Evolutionary conservation across 345 rosid species (phyloP).

Genomic region (Mallotus nudiflorus): DNA sequence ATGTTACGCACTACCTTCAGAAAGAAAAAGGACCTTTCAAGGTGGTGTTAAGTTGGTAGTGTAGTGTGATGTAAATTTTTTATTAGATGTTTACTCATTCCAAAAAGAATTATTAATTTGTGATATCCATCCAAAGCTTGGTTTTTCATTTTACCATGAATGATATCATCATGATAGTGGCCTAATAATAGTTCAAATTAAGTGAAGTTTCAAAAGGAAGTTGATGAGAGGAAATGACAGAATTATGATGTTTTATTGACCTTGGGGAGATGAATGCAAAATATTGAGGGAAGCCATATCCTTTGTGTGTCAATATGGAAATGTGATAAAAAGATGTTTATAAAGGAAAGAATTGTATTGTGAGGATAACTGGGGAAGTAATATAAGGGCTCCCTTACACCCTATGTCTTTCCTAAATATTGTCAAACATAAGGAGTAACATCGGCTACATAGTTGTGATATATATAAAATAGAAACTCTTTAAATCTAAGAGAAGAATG

Average conservation of each 20-base stretch:
- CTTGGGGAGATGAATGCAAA: too few relatives aligned
- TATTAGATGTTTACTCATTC: background rate
- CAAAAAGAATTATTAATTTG: background rate
- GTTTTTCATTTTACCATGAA: background rate
- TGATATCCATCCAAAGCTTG: background rate
- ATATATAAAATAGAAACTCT: background rate
- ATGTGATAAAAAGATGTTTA: too few relatives aligned
- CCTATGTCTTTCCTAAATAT: too few relatives aligned
- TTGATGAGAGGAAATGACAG: background rate
- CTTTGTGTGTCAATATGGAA: too few relatives aligned
- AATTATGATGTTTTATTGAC: too few relatives aligned
- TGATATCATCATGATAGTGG: background rate
- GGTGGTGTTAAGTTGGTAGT: constrained; percentile 44
- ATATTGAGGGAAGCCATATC: too few relatives aligned
- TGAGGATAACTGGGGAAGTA: too few relatives aligned
- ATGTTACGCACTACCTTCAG: constrained; percentile 94
- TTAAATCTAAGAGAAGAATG: background rate
- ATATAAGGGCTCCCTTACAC: too few relatives aligned
- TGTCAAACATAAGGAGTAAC: too few relatives aligned
- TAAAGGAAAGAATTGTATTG: too few relatives aligned
- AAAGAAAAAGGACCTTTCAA: constrained; percentile 92
- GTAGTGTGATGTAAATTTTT: background rate
- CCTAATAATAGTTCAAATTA: background rate
- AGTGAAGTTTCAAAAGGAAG: background rate
- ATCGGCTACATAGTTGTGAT: background rate